Conservation (phyloP, 2,329 filamentous ascomycete species). For the Helotiales sp. region DNA sequence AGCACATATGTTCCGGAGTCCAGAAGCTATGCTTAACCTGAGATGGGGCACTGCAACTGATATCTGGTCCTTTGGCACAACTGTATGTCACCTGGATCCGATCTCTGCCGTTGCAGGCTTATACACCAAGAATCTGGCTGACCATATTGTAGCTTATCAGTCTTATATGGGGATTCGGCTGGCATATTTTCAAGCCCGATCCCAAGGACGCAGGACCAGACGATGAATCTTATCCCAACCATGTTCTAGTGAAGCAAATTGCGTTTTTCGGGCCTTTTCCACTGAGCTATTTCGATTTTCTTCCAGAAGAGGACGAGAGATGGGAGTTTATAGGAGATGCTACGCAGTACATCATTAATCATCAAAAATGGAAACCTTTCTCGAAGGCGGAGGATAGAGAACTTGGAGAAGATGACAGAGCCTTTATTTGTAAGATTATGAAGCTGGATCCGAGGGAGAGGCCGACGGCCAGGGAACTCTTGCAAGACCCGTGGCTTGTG, state of each 20-base stretch:
- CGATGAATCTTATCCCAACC: constrained; percentile 27
- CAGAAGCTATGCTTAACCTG: constrained; percentile 32
- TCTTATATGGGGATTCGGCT: constrained; percentile 29
- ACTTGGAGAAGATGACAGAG: constrained; percentile 28
- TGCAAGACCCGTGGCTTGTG: constrained; percentile 28
- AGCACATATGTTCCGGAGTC: constrained; percentile 30
- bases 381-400: constrained; percentile 23
- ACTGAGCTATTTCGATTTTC: constrained; percentile 26
- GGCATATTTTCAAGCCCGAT: constrained; percentile 34
- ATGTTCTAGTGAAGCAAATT: constrained; percentile 30
- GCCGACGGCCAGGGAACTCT: constrained; percentile 35
- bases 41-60: constrained; percentile 33
- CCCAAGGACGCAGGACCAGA: constrained; percentile 31
- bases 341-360: constrained; percentile 28
- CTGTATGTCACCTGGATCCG: constrained; percentile 20
- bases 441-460: constrained; percentile 38
- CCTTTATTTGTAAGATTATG: constrained; percentile 35
- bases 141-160: constrained; percentile 30
- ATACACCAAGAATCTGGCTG: constrained; percentile 7
- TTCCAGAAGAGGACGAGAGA: constrained; percentile 28
- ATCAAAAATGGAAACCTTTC: constrained; percentile 28
- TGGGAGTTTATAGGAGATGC: constrained; percentile 25
- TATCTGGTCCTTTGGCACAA: constrained; percentile 37
- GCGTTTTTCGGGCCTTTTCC: constrained; percentile 30
- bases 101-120: neutral